Evolutionary conservation across 169 alveolate genomes (phyloP), one percentile per base, ranked within the genome.

Genomic region (Eimeria necatrix): DNA sequence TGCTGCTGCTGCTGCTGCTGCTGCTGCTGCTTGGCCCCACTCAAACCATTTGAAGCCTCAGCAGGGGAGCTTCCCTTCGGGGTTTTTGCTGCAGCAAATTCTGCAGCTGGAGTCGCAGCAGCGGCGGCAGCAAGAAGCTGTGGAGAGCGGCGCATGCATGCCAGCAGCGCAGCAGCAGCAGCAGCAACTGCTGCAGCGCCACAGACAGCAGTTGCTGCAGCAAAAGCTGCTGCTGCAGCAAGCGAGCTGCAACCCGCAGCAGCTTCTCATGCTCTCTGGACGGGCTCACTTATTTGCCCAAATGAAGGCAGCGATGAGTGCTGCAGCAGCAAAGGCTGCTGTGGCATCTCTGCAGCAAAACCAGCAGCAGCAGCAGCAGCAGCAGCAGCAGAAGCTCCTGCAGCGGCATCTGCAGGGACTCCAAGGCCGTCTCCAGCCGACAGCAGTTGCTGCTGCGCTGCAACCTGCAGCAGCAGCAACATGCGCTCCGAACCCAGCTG

Each of bases 181-280:
- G 88, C 89, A 80, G 52, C 70, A 51, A 18, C 48, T 80, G 52
- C 71, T 51, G 89, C 89, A 52, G 71, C 89, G 70, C 49, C 89
- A 52, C 71, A 48, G 70, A 49, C 89, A 80, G 89, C 89, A 80
- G 61, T 22, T 48, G 89, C 78, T 68, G 78, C 78, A 68, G 78
- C 78, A 68, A 22, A 68, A 68, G 41, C n/a, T 80, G 89, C 89
- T 80, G 70, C 89, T 80, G 89, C 89, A 80, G 89, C 89, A 80
- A 3, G 89, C 71, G n/a, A 49, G 89, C 41, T 80, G 70, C 49
- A 80, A 48, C 89, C 89, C 89, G 89, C 89, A 80, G 89, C 89
- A 80, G 71, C 89, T 80, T 6, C 71, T 80, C 22, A 51, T 80
- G 89, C 64, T 80, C 14, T 52, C 64, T 22, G 89, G 89, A 26